Evolutionary conservation across 1,284 basidiomycete species (phyloP).

Genomic region (Vanrija sp.): DNA sequence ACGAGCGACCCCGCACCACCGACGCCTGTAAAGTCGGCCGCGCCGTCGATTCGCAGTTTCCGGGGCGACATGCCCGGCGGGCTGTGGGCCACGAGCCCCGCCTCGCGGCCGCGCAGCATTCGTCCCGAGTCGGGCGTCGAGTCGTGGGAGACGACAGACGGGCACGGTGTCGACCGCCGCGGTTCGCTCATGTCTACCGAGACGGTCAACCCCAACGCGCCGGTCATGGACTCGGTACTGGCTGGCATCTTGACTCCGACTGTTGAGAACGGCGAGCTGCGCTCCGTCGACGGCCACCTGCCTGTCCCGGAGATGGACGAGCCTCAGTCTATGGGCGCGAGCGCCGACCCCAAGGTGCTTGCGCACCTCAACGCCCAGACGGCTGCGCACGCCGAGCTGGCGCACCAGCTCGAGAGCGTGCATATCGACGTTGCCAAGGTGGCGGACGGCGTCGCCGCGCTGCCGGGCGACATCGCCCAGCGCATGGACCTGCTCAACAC

Average conservation of each 20-base stretch:
- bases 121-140: background rate
- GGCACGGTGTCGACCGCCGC: background rate
- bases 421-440: slow-evolving; percentile 23
- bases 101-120: too few relatives aligned
- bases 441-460: background rate
- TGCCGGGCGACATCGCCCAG: slow-evolving; percentile 1
- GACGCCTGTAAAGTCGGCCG: too few relatives aligned
- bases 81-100: too few relatives aligned
- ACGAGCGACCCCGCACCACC: too few relatives aligned
- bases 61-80: too few relatives aligned
- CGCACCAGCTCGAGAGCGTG: slow-evolving; percentile 27
- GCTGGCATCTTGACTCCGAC: background rate
- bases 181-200: background rate
- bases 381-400: slow-evolving; percentile 20
- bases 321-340: background rate
- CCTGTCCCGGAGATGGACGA: background rate
- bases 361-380: slow-evolving; percentile 29
- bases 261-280: too few relatives aligned
- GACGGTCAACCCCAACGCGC: background rate
- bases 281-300: background rate
- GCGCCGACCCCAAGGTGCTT: slow-evolving; percentile 10
- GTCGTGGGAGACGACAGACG: background rate
- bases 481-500: slow-evolving; percentile 6
- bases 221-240: background rate
- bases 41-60: too few relatives aligned